Evolutionary conservation across 225 moss, liverwort and hornwort genomes (phyloP), one percentile per base, ranked within the genome.

Genomic region (Sphagnum contortum): DNA sequence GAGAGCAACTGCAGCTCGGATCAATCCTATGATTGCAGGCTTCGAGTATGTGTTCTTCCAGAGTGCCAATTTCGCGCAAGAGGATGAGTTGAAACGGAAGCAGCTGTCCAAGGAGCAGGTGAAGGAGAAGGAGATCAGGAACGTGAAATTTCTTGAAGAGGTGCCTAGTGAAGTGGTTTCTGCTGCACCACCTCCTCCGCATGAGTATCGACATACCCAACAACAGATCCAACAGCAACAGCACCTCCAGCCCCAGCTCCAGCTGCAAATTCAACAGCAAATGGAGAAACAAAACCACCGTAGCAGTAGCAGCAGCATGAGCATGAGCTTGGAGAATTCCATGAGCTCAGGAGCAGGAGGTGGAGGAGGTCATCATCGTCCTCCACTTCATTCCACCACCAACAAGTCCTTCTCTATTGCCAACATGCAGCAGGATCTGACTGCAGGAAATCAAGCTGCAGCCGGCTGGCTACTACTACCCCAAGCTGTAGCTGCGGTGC

Each of bases 401-500:
- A 68, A 74, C 7, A 88, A 88, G 57, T 82, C 82, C 13, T 66
- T 82, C 29, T 74, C 79, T 4, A 75, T 73, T 4, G 63, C 80
- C 10, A 86, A 79, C 62, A 77, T 88, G 71, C 57, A 57, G 47
- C 70, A 58, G 44, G 7, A 52, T 6, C 29, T 0, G 29, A 29
- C 0, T 29, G 29, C 29, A 29, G 29, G 29, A 29, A 29, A 29
- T 29, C 29, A 29, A 29, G 29, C 29, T 29, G 29, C 29, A 29
- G 0, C 29, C 29, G 29, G 29, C 29, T 29, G 29, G 29, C 29
- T 29, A 29, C 29, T 29, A 29, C 29, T 29, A 29, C 29, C 29
- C 29, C 29, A 29, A 29, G 29, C 29, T 29, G 29, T 29, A 29
- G 29, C 29, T 29, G 29, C 29, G 29, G 29, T 29, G 29, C 29